Conservation (phyloP, 768 basidiomycete species). For the Russula brevipes region DNA sequence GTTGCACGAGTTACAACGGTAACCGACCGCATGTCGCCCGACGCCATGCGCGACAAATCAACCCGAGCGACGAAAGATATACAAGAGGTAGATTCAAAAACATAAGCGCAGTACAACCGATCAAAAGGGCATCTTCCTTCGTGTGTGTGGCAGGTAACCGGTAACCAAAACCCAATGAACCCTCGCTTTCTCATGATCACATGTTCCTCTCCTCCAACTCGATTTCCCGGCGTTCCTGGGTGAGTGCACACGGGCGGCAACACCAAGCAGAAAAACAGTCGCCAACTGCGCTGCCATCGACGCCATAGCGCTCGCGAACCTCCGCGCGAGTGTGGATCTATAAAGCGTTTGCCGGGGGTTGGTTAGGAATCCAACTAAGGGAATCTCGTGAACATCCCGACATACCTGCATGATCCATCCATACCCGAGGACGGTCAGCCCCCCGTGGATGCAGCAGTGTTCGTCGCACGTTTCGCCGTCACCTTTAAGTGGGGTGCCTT, state of each 20-base stretch:
- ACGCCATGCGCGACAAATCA: too few species aligned
- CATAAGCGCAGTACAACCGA: too few species aligned
- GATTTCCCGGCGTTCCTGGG: conserved; percentile 45
- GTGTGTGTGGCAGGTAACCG: too few species aligned
- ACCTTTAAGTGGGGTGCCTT: conserved; percentile 37
- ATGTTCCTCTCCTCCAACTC: conserved; percentile 43
- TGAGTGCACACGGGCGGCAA: conserved; percentile 44
- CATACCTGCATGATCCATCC: conserved; percentile 42
- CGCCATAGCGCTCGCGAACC: conserved; percentile 42
- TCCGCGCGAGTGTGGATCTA: conserved; percentile 35
- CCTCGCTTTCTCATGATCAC: conserved; percentile 22
- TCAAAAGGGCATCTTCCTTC: too few species aligned
- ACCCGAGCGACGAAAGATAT: too few species aligned
- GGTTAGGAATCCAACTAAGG: too few species aligned
- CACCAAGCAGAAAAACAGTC: conserved; percentile 42
- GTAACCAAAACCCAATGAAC: too few species aligned
- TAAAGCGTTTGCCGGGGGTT: too few species aligned
- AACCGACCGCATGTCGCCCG: too few species aligned
- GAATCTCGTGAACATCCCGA: neutral
- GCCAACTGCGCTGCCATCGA: conserved; percentile 38
- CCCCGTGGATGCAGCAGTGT: conserved; percentile 39
- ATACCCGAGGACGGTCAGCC: conserved; percentile 29
- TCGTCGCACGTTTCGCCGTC: conserved; percentile 34
- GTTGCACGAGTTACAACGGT: too few species aligned
- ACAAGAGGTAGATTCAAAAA: too few species aligned